Evolutionary conservation across 116 monocot species (phyloP), one percentile per base, ranked within the genome.

Genomic region (Cymodocea nodosa): DNA sequence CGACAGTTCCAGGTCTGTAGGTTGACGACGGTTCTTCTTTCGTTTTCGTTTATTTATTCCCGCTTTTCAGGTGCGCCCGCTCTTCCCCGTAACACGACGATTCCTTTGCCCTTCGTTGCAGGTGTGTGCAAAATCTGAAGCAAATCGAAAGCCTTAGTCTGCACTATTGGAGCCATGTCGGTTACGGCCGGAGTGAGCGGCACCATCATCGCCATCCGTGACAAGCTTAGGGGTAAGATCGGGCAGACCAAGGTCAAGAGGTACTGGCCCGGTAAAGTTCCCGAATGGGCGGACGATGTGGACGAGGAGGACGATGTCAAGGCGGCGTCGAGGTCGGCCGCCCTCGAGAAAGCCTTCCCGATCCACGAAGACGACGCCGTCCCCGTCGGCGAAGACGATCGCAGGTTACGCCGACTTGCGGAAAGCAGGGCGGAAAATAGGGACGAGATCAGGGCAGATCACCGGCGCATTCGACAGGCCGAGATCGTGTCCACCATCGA

Each of bases 151-250:
- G 13, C 0, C 17, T n/a, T 49, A 0, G 14, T 4, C 44, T 40
- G 34, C 6, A 19, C 5, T 1, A 36, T 30, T 1, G 30, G 30
- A 22, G 56, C 57, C 77, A 94, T 94, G 89, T 94, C 94, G 39
- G 94, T 94, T 40, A 79, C 94, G 24, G 94, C 94, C n/a, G 94
- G 94, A 18, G 90, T 94, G n/a, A 90, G 90, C 62, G 94, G 87
- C 15, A 77, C 90, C 25, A 90, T 80, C 34, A 94, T 94, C 19
- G 77, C 94, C 15, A 76, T 94, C 61, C 86, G 94, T 19, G 94
- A 94, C 54, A 94, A 94, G 75, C 87, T 94, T 25, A 78, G 87
- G 3, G 94, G 94, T 4, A 94, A 87, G 90, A 94, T 94, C 40
- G 94, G 90, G 20, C 94, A 94, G 80, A 94, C 94, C 3, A 94